Conservation (phyloP, 1,284 basidiomycete species). For the Calocybe gambosa region DNA sequence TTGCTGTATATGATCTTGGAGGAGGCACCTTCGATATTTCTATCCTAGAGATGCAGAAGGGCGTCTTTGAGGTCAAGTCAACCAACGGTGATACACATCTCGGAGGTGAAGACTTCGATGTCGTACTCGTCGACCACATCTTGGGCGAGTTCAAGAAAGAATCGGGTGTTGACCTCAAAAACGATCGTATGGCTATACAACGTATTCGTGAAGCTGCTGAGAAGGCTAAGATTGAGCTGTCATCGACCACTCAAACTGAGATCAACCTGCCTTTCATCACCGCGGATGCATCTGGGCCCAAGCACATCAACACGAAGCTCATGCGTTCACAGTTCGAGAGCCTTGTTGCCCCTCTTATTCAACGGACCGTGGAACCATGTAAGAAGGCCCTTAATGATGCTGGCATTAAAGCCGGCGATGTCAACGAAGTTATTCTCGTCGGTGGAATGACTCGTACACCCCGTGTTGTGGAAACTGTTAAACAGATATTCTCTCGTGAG, state of each 20-base stretch:
- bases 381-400: constrained; percentile 94
- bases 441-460: constrained; percentile 99
- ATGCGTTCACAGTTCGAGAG: constrained; percentile 87
- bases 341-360: constrained; percentile 78
- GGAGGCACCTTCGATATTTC: constrained; percentile 98
- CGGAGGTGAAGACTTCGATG: constrained; percentile 98
- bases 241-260: constrained; percentile 90
- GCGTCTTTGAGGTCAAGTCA: constrained; percentile 99
- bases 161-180: constrained; percentile 73
- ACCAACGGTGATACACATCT: constrained; percentile 99
- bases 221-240: constrained; percentile 98
- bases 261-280: constrained; percentile 98
- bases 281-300: constrained; percentile 88
- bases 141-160: constrained; percentile 95
- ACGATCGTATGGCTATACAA: constrained; percentile 97
- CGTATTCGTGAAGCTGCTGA: constrained; percentile 98
- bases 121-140: constrained; percentile 84
- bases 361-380: constrained; percentile 94
- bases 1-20: constrained; percentile 96
- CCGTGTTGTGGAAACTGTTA: constrained; percentile 90
- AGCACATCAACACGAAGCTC: constrained; percentile 93
- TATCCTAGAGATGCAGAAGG: constrained; percentile 98
- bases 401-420: constrained; percentile 86
- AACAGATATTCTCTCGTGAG: constrained; percentile 86
- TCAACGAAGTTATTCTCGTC: constrained; percentile 96